Conservation (phyloP, 2,329 filamentous ascomycete species). For the Coniella vitis region DNA sequence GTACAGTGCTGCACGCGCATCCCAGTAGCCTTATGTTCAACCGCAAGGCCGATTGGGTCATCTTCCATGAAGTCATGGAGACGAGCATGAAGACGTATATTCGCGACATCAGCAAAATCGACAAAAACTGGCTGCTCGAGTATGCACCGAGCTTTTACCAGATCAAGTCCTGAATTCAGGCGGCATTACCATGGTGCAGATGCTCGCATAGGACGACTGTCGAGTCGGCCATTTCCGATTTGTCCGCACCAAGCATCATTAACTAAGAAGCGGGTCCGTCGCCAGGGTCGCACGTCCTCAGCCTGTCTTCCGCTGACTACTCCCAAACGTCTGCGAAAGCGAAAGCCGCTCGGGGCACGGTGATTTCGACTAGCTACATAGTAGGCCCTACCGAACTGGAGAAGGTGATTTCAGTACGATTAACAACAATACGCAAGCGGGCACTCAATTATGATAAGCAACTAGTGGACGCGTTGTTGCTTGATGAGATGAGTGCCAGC, state of each 20-base stretch:
- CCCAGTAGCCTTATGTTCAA: conserved; percentile 94
- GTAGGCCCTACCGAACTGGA: too few species aligned
- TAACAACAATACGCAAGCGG: too few species aligned
- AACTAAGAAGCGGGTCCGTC: not conserved
- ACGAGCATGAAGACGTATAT: conserved; percentile 85
- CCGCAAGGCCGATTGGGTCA: conserved; percentile 90
- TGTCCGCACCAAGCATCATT: too few species aligned
- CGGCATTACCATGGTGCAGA: not conserved
- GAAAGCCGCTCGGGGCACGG: too few species aligned
- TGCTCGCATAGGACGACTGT: not conserved
- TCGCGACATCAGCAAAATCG: conserved; percentile 84
- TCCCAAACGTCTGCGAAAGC: too few species aligned
- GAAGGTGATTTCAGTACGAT: too few species aligned
- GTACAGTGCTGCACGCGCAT: conserved; percentile 74
- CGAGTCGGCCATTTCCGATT: not conserved
- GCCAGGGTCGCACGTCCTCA: not conserved
- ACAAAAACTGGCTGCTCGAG: conserved; percentile 86
- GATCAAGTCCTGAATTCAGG: conserved; percentile 32
- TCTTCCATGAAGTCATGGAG: conserved; percentile 92
- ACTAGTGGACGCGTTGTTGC: too few species aligned
- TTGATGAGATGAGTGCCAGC: too few species aligned
- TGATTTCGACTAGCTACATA: too few species aligned
- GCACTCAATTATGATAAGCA: not conserved
- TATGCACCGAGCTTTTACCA: conserved; percentile 81
- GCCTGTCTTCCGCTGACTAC: not conserved